phyloP scores from a whole-genome alignment of 2,329 filamentous ascomycete species.

The Colletotrichum sp. region DNA sequence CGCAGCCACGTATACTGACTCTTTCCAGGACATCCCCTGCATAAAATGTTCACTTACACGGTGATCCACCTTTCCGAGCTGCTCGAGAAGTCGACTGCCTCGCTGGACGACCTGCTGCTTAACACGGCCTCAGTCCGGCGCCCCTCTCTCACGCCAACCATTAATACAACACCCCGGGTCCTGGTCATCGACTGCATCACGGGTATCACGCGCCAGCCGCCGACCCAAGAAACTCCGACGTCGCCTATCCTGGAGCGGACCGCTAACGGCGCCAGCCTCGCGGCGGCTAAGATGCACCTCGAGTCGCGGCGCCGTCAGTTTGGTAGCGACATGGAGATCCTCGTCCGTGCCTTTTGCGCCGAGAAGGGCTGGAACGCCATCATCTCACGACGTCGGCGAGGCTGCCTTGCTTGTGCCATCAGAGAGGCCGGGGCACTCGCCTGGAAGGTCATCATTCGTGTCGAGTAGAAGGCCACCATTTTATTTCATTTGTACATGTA shows the following conservation, averaged over 20 bases:
- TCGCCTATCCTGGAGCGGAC: conserved; percentile 50
- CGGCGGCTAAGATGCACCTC: conserved; percentile 57
- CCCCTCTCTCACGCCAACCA: conserved; percentile 31
- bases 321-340: conserved; percentile 69
- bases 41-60: conserved; percentile 66
- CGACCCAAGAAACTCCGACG: conserved; percentile 49
- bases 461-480: conserved; percentile 43
- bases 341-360: conserved; percentile 75
- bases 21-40: conserved; percentile 61
- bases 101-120: conserved; percentile 52
- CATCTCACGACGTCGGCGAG: conserved; percentile 68
- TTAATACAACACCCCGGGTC: conserved; percentile 43
- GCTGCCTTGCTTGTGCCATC: conserved; percentile 76
- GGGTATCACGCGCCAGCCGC: conserved; percentile 46
- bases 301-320: conserved; percentile 62
- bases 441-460: conserved; percentile 69
- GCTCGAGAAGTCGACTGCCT: conserved; percentile 48
- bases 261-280: conserved; percentile 40
- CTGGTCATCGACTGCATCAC: conserved; percentile 70
- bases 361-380: conserved; percentile 77
- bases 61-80: conserved; percentile 64
- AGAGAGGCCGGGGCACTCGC: conserved; percentile 75
- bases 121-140: conserved; percentile 34
- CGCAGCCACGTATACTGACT: not conserved
- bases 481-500: not conserved